Evolutionary conservation across 768 basidiomycete genomes (phyloP), one percentile per base, ranked within the genome.

Genomic region (Boletus rex-veris): DNA sequence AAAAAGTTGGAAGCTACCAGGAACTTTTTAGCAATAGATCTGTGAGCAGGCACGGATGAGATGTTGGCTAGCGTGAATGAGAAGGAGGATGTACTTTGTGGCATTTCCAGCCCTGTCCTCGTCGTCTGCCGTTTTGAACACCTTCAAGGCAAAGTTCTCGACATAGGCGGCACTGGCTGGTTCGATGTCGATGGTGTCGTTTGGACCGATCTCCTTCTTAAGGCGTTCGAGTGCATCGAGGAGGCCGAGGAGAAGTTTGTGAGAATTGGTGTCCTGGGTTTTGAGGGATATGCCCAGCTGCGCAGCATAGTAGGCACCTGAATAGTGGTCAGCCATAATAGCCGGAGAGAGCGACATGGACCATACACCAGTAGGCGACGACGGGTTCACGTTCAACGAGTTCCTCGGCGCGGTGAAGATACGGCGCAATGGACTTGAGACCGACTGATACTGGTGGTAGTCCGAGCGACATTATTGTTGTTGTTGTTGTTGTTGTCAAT

Each of bases 1-100:
- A 98, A 82, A 71, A 98, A 98, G 68, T 92, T 92, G 48, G 92
- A 87, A 31, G 96, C 92, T 14, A 93, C 96, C 4, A 98, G 77
- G 69, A 98, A 98, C 71, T 95, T 96, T 66, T 88, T 90, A 5
- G 96, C 93, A 1, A 95, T 98, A 18, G 83, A 80, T 66, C 92
- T 95, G 61, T 26, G 28, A n/a, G 11, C 16, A n/a, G 15, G 42
- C 7, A 42, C 3, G 37, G 14, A 33, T 63, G 38, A 62, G 58
- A 57, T 40, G 46, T 16, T 28, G 35, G 28, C 12, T 40, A 45
- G 21, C 40, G 16, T 14, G 47, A 52, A 18, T 16, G n/a, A 30
- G 47, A 18, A 48, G 2, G 36, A 49, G 48, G 15, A 67, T 76
- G 50, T 62, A 92, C 91, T 88, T 85, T 33, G 86, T 89, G 14